A percentile compares a stretch with the other conserved stretches of the same genome.
Evolutionary conservation across 1,139 yeast genomes (phyloP).

Genomic region (Casaregolazyma suthepensis): DNA sequence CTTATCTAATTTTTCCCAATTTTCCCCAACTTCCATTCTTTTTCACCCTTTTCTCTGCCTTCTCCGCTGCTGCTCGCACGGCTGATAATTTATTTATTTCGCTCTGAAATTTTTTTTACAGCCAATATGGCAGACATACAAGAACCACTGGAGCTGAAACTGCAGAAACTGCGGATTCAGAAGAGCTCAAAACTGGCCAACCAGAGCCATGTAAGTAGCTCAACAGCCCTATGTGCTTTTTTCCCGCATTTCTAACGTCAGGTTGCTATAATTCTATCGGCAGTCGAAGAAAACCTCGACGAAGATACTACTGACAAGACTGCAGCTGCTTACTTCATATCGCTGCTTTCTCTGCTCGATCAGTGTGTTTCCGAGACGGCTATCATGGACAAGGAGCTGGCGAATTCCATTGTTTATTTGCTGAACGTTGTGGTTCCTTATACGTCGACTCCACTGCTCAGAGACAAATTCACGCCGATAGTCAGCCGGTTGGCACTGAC

Average conservation of each 20-base stretch:
- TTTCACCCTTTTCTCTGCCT: neutral
- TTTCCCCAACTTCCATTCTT: neutral
- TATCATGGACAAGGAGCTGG: conserved; percentile 55
- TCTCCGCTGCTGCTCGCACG: neutral
- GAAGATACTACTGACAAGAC: conserved; percentile 58
- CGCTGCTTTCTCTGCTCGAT: conserved; percentile 74
- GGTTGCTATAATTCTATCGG: conserved; percentile 65
- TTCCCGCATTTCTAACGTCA: conserved; percentile 11
- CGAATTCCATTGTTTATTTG: conserved; percentile 72
- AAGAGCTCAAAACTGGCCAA: conserved; percentile 69
- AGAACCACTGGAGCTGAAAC: conserved; percentile 50
- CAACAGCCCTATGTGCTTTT: neutral
- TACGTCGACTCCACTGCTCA: conserved; percentile 61
- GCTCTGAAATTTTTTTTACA: conserved; percentile 6
- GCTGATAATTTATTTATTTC: conserved; percentile 1
- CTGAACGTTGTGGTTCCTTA: conserved; percentile 75
- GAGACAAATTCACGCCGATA: conserved; percentile 69
- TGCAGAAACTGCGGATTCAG: conserved; percentile 66
- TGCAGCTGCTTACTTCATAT: conserved; percentile 70
- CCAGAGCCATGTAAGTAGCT: conserved; percentile 55
- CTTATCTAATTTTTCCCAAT: no score
- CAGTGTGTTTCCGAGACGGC: conserved; percentile 54
- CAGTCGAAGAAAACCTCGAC: conserved; percentile 82
- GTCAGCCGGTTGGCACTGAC: conserved; percentile 77
- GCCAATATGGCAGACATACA: conserved; percentile 10